phyloP scores from a whole-genome alignment of 495 filamentous ascomycete species.

The Xylaria telfairii region DNA sequence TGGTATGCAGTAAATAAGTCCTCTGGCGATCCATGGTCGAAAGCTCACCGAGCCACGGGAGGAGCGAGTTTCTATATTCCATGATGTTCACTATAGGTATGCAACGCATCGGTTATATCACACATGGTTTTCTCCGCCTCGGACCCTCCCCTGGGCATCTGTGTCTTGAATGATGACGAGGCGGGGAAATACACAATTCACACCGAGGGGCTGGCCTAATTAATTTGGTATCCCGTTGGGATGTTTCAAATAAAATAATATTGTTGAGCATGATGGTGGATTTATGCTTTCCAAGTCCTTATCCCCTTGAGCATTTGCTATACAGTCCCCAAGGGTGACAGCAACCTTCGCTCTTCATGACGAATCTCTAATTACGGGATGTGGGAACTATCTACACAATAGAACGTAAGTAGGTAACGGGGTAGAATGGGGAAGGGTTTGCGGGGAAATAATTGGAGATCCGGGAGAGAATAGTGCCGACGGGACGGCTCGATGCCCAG shows the following conservation, averaged over 20 bases:
- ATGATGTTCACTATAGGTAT: background rate
- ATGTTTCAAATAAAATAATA: background rate
- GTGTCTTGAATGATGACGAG: conserved; percentile 8
- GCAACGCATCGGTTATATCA: conserved; percentile 7
- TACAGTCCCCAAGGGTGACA: background rate
- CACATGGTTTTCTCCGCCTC: conserved; percentile 6
- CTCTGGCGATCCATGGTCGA: background rate
- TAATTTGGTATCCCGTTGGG: background rate
- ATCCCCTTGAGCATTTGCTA: background rate
- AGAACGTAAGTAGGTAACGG: conserved; percentile 9
- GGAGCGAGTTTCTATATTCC: background rate
- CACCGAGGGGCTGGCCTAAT: background rate
- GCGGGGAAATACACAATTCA: conserved; percentile 12
- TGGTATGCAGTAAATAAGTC: background rate
- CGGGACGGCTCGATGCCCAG: conserved; percentile 10
- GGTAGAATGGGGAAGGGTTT: conserved; percentile 26
- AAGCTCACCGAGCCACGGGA: background rate
- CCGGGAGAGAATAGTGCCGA: conserved; percentile 39
- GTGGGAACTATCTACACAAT: background rate
- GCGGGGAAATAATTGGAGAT: conserved; percentile 28
- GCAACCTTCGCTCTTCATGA: background rate
- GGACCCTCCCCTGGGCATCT: background rate
- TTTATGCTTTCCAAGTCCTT: background rate
- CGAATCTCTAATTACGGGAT: background rate
- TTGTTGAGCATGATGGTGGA: background rate